A percentile compares a stretch with the other conserved stretches of the same genome.
Conservation (phyloP, 768 basidiomycete genomes). For the Naganishia kalamii region DNA sequence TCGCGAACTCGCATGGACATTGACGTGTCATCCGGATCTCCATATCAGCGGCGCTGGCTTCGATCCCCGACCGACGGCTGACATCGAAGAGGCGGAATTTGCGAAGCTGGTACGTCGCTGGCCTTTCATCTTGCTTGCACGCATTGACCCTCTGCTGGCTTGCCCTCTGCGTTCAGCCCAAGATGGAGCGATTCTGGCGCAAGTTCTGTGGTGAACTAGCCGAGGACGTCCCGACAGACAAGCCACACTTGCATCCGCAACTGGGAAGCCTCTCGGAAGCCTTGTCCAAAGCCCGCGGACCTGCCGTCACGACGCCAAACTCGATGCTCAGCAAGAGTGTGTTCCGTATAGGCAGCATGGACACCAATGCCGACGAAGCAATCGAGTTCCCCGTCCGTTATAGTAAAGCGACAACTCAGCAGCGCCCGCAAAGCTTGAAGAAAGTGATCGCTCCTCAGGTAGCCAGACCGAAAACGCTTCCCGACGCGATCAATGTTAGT, state of each 20-base stretch:
- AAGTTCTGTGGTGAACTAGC: constrained; percentile 35
- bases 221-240: constrained; percentile 28
- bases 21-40: background rate
- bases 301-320: constrained; percentile 54
- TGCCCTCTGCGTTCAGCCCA: constrained; percentile 52
- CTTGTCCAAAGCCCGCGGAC: constrained; percentile 53
- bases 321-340: constrained; percentile 61
- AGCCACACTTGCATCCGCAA: constrained; percentile 23
- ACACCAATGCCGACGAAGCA: constrained; percentile 61
- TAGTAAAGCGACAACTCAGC: constrained; percentile 70
- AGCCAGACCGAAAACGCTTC: constrained; percentile 43
- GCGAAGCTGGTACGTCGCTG: constrained; percentile 50
- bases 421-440: constrained; percentile 69
- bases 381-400: constrained; percentile 67
- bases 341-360: constrained; percentile 71
- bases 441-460: constrained; percentile 48
- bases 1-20: constrained; percentile 10
- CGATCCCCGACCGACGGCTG: constrained; percentile 30
- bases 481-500: constrained; percentile 8
- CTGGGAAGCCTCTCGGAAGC: constrained; percentile 56
- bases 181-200: constrained; percentile 70
- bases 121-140: background rate
- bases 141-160: too few relatives aligned
- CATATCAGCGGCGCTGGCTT: constrained; percentile 27
- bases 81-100: constrained; percentile 35